A percentile compares a stretch with the other conserved stretches of the same genome.
These are phyloP conservation scores for Paramarasmius palmivorus DNA, from an alignment of 1,284 basidiomycete species.

Conservation along the genomic window DNA sequence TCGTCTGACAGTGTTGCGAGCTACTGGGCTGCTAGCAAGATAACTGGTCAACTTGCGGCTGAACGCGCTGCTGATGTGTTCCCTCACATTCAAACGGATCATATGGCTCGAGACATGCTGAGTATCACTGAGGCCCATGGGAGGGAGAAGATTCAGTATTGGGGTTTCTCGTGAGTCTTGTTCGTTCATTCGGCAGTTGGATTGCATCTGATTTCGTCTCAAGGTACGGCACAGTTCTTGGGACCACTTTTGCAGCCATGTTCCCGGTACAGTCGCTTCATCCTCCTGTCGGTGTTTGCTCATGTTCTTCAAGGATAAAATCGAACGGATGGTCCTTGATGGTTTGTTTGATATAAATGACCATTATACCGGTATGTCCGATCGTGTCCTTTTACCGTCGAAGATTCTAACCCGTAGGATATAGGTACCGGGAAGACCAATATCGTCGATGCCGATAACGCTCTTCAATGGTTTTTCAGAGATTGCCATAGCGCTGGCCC, in stretches of 20 bases:
- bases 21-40: conserved; percentile 28
- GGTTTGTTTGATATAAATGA: conserved; percentile 31
- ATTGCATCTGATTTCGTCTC: not conserved
- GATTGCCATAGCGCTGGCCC: too few relatives aligned
- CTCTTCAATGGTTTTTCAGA: not conserved
- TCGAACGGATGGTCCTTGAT: conserved; percentile 39
- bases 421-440: conserved; percentile 25
- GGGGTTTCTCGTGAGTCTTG: conserved; percentile 49
- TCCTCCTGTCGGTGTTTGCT: too few relatives aligned
- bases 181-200: not conserved
- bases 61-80: conserved; percentile 32
- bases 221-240: conserved; percentile 47
- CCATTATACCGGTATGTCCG: conserved; percentile 25
- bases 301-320: conserved; percentile 31
- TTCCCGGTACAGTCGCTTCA: conserved; percentile 40
- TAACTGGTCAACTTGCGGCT: conserved; percentile 28
- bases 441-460: conserved; percentile 25
- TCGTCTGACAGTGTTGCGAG: conserved; percentile 24
- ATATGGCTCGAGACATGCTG: conserved; percentile 51
- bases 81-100: conserved; percentile 41
- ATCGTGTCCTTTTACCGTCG: not conserved
- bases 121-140: conserved; percentile 44
- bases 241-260: conserved; percentile 45
- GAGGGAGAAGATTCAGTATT: conserved; percentile 47
- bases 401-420: not conserved